phyloP scores from a whole-genome alignment of 1,284 basidiomycete species.

The Coniferiporia sulphurascens region DNA sequence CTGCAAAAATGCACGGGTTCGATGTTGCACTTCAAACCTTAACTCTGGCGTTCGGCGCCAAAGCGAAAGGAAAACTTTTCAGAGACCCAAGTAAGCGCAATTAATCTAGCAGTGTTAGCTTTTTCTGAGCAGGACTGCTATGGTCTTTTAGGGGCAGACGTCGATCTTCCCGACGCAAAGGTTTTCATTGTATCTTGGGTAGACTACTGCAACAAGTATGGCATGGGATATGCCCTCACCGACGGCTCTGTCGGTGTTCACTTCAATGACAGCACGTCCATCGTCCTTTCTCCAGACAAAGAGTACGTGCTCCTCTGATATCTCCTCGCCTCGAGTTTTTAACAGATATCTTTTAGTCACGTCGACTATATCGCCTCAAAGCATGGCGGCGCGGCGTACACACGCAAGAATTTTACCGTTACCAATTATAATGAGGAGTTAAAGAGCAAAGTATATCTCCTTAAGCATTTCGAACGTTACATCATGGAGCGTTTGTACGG shows the following conservation, averaged over 20 bases:
- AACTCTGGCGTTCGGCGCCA: slow-evolving; percentile 63
- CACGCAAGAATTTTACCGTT: slow-evolving; percentile 64
- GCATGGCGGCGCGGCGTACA: slow-evolving; percentile 56
- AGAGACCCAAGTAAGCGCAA: slow-evolving; percentile 47
- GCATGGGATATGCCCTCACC: slow-evolving; percentile 95
- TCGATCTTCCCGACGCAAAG: slow-evolving; percentile 55
- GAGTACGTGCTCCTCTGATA: slow-evolving; percentile 44
- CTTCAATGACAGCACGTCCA: slow-evolving; percentile 91
- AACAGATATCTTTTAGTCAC: slow-evolving; percentile 44
- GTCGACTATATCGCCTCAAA: slow-evolving; percentile 79
- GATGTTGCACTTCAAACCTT: slow-evolving; percentile 66
- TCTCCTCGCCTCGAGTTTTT: not conserved
- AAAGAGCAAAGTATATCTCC: slow-evolving; percentile 82
- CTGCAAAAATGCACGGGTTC: slow-evolving; percentile 48
- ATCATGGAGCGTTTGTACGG: slow-evolving; percentile 85
- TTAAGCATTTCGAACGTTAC: slow-evolving; percentile 91
- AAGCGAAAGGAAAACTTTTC: slow-evolving; percentile 55
- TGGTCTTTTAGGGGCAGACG: slow-evolving; percentile 31
- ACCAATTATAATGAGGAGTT: slow-evolving; percentile 69
- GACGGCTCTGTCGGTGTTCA: slow-evolving; percentile 94
- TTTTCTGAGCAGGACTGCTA: not conserved
- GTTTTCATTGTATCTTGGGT: slow-evolving; percentile 98
- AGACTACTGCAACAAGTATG: slow-evolving; percentile 98
- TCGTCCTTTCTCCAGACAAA: slow-evolving; percentile 82
- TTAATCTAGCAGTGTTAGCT: not conserved